Percentiles rank a stretch among this genome's conserved stretches.
These are phyloP conservation scores for Proliferodiscus dingleyae DNA, from an alignment of 2,329 filamentous ascomycete species.

Conservation along the genomic window DNA sequence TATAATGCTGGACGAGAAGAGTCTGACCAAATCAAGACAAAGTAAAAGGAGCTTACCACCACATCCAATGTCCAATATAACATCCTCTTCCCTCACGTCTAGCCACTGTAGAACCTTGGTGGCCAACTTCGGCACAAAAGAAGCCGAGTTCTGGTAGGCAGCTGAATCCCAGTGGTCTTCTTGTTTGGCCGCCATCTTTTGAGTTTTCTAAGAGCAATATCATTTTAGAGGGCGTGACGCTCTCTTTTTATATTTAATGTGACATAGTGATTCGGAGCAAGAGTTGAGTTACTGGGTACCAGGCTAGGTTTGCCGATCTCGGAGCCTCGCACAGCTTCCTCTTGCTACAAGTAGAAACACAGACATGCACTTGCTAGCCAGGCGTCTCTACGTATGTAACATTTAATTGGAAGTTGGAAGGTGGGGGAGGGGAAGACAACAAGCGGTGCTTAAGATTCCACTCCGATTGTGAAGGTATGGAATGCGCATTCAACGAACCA, in stretches of 20 bases:
- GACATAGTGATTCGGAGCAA: background rate
- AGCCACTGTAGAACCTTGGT: constrained; percentile 55
- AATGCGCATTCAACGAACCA: background rate
- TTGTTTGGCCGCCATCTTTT: constrained; percentile 13
- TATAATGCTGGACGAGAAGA: too few species aligned
- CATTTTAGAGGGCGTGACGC: background rate
- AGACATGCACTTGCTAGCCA: too few species aligned
- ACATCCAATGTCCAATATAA: constrained; percentile 59
- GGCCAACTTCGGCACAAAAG: constrained; percentile 59
- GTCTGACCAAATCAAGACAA: too few species aligned
- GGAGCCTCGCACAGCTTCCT: constrained; percentile 2
- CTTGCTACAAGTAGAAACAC: background rate
- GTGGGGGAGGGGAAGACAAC: background rate
- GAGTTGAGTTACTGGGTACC: background rate
- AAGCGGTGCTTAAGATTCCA: background rate
- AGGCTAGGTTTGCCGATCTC: constrained; percentile 12
- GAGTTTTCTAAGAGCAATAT: background rate
- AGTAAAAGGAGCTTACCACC: constrained; percentile 43
- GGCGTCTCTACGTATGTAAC: background rate
- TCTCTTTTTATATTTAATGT: background rate
- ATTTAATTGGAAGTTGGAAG: background rate
- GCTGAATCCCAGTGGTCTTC: constrained; percentile 37
- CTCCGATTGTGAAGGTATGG: background rate
- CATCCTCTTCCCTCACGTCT: constrained; percentile 52
- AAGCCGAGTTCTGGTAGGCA: constrained; percentile 55